Percentiles rank a stretch among this genome's conserved stretches.
phyloP scores from a whole-genome alignment of 805 yeast genomes.

The Tetrapisispora arboricola region DNA sequence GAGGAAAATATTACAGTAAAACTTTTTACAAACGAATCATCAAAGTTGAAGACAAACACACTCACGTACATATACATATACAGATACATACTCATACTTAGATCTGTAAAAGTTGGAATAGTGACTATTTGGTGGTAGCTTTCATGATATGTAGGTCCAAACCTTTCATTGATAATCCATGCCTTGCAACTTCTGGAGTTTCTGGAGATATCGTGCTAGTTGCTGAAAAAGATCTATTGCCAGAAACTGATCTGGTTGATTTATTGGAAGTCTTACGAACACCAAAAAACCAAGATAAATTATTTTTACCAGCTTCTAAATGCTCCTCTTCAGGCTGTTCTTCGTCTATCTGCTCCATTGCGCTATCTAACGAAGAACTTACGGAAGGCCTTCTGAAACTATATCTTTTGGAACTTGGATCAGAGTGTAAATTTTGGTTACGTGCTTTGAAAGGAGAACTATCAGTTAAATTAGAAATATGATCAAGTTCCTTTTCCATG shows the following conservation, averaged over 20 bases:
- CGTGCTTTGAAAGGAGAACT: constrained; percentile 1
- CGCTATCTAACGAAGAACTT: constrained; percentile 8
- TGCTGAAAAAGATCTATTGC: constrained; percentile 11
- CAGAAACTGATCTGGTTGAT: constrained; percentile 10
- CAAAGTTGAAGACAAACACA: too few relatives aligned
- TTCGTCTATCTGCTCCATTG: constrained; percentile 9
- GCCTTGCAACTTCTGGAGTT: constrained; percentile 8
- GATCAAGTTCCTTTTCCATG: constrained; percentile 11
- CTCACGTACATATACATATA: too few relatives aligned
- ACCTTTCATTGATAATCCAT: constrained; percentile 14
- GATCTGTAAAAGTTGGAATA: background rate
- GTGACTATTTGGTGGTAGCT: background rate
- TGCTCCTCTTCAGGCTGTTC: background rate
- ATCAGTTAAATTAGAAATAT: constrained; percentile 7
- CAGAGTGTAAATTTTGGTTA: constrained; percentile 1
- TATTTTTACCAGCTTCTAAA: background rate
- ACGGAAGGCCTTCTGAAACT: constrained; percentile 5
- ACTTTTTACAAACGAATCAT: too few relatives aligned
- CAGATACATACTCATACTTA: background rate
- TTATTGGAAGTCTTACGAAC: background rate
- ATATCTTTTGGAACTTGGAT: background rate
- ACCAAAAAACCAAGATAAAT: constrained; percentile 5
- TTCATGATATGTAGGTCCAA: constrained; percentile 12
- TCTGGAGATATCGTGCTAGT: constrained; percentile 8
- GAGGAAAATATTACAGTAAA: background rate